A percentile compares a stretch with the other conserved stretches of the same genome.
Evolutionary conservation across 352 stramenopile species (phyloP).

Genomic region (Globisporangium spinosum): DNA sequence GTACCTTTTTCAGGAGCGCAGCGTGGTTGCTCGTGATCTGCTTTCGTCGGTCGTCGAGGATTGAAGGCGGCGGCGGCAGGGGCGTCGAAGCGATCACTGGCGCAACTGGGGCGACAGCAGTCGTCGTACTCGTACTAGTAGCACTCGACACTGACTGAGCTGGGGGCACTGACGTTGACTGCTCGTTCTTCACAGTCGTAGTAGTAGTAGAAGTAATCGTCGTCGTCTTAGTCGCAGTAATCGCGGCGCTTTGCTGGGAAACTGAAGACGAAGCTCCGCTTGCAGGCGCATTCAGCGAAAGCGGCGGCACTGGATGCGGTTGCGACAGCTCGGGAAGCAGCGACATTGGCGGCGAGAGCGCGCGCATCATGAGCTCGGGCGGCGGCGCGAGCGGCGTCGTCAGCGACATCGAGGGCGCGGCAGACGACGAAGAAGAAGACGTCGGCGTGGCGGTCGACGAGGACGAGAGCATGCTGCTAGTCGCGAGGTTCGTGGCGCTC

Average conservation of each 20-base stretch:
- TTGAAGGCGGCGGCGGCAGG: constrained; percentile 10
- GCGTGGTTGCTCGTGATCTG: constrained; percentile 20
- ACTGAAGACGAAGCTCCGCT: not conserved
- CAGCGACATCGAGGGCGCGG: constrained; percentile 28
- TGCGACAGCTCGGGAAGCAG: constrained; percentile 59
- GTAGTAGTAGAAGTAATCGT: constrained; percentile 13
- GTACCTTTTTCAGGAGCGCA: constrained; percentile 33
- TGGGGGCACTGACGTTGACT: not conserved
- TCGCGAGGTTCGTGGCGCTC: constrained; percentile 8
- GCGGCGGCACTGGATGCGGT: constrained; percentile 21
- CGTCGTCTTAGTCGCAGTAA: not conserved
- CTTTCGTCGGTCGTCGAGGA: constrained; percentile 28
- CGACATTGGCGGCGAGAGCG: constrained; percentile 67
- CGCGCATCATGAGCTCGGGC: constrained; percentile 63
- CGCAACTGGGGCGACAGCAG: not conserved
- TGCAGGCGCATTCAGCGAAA: constrained; percentile 29
- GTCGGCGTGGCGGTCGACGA: constrained; percentile 5
- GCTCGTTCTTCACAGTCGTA: constrained; percentile 9
- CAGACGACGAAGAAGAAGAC: constrained; percentile 27
- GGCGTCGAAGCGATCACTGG: constrained; percentile 2
- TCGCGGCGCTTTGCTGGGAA: not conserved
- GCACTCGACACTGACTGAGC: not conserved
- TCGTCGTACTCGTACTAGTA: not conserved
- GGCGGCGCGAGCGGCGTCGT: constrained; percentile 54
- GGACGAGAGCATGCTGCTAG: constrained; percentile 5